Percentiles rank a stretch among this genome's conserved stretches.
Conservation (phyloP, 2,329 filamentous ascomycete genomes). For the Aspergillus bombycis region DNA sequence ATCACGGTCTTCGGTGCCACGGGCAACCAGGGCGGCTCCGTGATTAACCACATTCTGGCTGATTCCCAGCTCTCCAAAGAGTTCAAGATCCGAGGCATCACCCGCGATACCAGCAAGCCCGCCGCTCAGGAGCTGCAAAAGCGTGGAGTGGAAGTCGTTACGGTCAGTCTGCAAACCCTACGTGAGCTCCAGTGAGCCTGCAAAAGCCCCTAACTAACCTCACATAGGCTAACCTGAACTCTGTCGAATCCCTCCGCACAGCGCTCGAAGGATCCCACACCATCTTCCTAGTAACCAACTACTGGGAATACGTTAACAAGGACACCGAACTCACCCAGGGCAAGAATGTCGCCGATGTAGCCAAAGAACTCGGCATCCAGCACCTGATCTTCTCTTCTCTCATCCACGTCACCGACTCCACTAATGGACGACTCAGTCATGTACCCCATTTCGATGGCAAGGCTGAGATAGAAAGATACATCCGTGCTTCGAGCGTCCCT, state of each 20-base stretch:
- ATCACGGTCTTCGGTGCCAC: constrained; percentile 3
- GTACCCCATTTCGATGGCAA: constrained; percentile 49
- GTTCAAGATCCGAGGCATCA: constrained; percentile 56
- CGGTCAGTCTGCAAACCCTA: constrained; percentile 18
- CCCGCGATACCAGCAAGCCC: constrained; percentile 47
- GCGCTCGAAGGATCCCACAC: constrained; percentile 52
- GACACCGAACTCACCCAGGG: constrained; percentile 36
- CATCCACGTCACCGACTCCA: constrained; percentile 34
- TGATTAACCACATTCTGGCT: background rate
- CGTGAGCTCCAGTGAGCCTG: background rate
- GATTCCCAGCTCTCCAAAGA: constrained; percentile 35
- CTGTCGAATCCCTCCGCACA: constrained; percentile 41
- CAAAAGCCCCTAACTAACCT: background rate
- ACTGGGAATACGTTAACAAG: constrained; percentile 33
- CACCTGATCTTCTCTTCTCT: constrained; percentile 49
- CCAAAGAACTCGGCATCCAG: constrained; percentile 38
- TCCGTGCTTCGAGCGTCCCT: constrained; percentile 35
- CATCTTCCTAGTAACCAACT: constrained; percentile 54
- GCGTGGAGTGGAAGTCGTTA: constrained; percentile 40
- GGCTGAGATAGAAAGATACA: constrained; percentile 43
- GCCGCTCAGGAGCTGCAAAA: constrained; percentile 31
- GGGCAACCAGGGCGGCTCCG: background rate
- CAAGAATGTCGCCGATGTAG: constrained; percentile 44
- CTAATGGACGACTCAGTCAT: constrained; percentile 37
- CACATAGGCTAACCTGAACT: constrained; percentile 44